A percentile compares a stretch with the other conserved stretches of the same genome.
phyloP scores from a whole-genome alignment of 31 red algal species.

The Asparagopsis taxiformis region DNA sequence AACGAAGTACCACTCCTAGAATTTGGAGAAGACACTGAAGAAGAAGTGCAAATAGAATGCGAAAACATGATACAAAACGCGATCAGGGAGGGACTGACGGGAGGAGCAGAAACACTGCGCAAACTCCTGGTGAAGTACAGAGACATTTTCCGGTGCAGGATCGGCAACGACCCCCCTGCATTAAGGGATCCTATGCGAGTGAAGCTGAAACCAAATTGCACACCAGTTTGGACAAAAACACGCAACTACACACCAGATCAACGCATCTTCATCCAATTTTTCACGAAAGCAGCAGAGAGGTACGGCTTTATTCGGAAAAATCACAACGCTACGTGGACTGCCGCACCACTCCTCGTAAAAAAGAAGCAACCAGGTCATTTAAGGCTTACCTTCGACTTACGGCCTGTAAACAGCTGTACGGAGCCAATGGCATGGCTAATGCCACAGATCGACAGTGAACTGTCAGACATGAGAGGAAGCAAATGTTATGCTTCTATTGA shows the following conservation, averaged over 20 bases:
- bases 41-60: too few species aligned
- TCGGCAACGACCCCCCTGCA: neutral
- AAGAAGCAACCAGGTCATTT: constrained; percentile 11
- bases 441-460: neutral
- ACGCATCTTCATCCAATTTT: neutral
- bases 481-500: neutral
- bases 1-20: neutral
- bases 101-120: too few species aligned
- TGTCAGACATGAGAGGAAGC: neutral
- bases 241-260: neutral
- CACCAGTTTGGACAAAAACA: neutral
- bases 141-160: too few species aligned
- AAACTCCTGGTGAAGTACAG: too few species aligned
- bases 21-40: constrained; percentile 5
- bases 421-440: constrained; percentile 5
- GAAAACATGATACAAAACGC: too few species aligned
- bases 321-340: neutral
- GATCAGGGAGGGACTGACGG: too few species aligned
- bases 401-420: neutral
- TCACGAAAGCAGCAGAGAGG: neutral
- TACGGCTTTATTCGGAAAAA: neutral
- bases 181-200: constrained; percentile 6
- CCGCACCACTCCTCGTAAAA: constrained; percentile 1
- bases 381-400: neutral
- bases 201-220: neutral